phyloP scores from a whole-genome alignment of 1,284 basidiomycete species.

The Stygiomarasmius scandens region DNA sequence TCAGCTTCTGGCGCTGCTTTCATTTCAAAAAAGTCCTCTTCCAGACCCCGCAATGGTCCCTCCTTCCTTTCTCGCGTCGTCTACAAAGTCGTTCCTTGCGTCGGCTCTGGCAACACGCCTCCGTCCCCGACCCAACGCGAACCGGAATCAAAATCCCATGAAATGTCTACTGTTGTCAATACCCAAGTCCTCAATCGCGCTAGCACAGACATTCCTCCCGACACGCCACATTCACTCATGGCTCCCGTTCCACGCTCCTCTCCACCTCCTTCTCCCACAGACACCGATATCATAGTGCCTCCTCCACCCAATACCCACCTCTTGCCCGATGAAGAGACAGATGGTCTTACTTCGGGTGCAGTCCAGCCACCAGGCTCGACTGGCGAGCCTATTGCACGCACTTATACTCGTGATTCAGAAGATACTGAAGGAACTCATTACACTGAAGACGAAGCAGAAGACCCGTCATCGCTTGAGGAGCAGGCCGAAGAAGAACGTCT shows the following conservation, averaged over 20 bases:
- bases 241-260: conserved; percentile 11
- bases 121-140: not conserved
- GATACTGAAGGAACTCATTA: conserved; percentile 49
- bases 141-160: not conserved
- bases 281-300: conserved; percentile 49
- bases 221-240: not conserved
- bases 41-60: conserved; percentile 24
- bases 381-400: conserved; percentile 22
- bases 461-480: conserved; percentile 30
- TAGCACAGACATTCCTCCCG: not conserved
- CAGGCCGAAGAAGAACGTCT: conserved; percentile 54
- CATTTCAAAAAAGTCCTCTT: conserved; percentile 19
- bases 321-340: conserved; percentile 54
- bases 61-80: conserved; percentile 32
- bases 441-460: conserved; percentile 46
- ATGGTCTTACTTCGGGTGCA: conserved; percentile 56
- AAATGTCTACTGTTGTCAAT: conserved; percentile 2
- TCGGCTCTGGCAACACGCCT: conserved; percentile 21
- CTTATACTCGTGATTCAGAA: conserved; percentile 31
- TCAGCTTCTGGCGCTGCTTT: conserved; percentile 31
- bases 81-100: conserved; percentile 32
- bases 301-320: conserved; percentile 54
- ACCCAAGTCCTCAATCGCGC: not conserved
- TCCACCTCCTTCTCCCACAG: conserved; percentile 24
- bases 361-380: conserved; percentile 60